These are phyloP conservation scores for Debaryomyces sp. DNA, from an alignment of 1,139 yeast species.

Conservation along the genomic window DNA sequence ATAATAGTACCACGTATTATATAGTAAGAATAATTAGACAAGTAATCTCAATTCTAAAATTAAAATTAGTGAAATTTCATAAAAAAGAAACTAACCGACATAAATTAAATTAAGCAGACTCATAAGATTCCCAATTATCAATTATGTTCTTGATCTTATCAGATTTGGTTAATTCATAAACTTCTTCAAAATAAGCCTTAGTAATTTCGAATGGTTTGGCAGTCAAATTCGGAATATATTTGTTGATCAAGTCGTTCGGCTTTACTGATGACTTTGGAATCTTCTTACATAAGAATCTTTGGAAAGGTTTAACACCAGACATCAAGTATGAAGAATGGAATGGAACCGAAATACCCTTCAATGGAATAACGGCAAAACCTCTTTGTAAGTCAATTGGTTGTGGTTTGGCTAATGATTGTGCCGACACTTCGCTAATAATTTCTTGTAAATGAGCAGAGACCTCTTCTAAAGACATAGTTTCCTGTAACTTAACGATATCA, in stretches of 20 bases:
- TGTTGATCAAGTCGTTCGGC: constrained; percentile 89
- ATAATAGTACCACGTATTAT: constrained; percentile 9
- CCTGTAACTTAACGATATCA: constrained; percentile 86
- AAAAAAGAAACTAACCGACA: not conserved
- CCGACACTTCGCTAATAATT: constrained; percentile 83
- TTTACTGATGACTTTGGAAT: constrained; percentile 93
- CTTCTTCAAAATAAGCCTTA: constrained; percentile 95
- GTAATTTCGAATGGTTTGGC: constrained; percentile 96
- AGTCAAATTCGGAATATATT: constrained; percentile 97
- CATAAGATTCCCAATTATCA: constrained; percentile 94
- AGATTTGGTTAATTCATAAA: constrained; percentile 86
- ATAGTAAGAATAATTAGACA: not conserved
- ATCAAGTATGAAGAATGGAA: constrained; percentile 98
- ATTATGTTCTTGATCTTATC: constrained; percentile 87
- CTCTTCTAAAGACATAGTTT: constrained; percentile 78
- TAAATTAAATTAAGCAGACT: constrained; percentile 34
- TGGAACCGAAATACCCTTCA: constrained; percentile 98
- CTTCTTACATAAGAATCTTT: constrained; percentile 95
- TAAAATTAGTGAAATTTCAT: not conserved
- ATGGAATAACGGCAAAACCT: constrained; percentile 97
- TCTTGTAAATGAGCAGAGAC: constrained; percentile 86
- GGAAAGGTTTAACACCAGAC: constrained; percentile 99
- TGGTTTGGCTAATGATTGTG: constrained; percentile 80
- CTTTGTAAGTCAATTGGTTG: constrained; percentile 97
- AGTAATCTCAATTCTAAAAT: not conserved